phyloP scores from a whole-genome alignment of 495 filamentous ascomycete species.

The Lindgomyces ingoldianus region DNA sequence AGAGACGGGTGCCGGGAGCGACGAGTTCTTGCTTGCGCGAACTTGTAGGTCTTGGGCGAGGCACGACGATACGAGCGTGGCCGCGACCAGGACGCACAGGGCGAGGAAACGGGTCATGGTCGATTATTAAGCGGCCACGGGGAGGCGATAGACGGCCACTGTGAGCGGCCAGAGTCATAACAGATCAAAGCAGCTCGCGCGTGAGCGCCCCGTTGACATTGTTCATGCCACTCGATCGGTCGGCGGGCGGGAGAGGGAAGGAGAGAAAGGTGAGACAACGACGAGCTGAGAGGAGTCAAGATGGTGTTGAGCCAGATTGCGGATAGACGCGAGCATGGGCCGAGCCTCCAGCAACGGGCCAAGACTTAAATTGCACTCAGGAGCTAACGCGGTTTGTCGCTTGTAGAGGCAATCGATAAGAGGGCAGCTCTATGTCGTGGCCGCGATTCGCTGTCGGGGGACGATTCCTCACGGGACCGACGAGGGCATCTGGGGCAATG shows the following conservation, averaged over 20 bases:
- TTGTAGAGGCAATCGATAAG: not conserved
- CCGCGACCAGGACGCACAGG: conserved; percentile 12
- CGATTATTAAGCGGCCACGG: conserved; percentile 16
- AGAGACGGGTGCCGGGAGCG: conserved; percentile 40
- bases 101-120: conserved; percentile 20
- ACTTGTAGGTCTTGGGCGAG: too few species aligned
- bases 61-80: conserved; percentile 16
- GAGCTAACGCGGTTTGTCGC: conserved; percentile 4
- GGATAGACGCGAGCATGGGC: not conserved
- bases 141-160: not conserved
- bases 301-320: conserved; percentile 31
- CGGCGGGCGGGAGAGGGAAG: not conserved
- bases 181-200: conserved; percentile 18
- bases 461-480: not conserved
- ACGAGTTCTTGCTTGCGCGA: conserved; percentile 2
- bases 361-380: conserved; percentile 18
- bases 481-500: not conserved
- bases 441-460: not conserved
- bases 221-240: conserved; percentile 9
- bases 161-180: conserved; percentile 7
- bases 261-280: not conserved
- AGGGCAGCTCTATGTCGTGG: not conserved
- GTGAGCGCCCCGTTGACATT: conserved; percentile 14
- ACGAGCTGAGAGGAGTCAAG: not conserved
- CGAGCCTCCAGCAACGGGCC: conserved; percentile 8